Evolutionary conservation across 495 filamentous ascomycete species (phyloP), one percentile per base, ranked within the genome.

Genomic region (Apiosordaria backusii): DNA sequence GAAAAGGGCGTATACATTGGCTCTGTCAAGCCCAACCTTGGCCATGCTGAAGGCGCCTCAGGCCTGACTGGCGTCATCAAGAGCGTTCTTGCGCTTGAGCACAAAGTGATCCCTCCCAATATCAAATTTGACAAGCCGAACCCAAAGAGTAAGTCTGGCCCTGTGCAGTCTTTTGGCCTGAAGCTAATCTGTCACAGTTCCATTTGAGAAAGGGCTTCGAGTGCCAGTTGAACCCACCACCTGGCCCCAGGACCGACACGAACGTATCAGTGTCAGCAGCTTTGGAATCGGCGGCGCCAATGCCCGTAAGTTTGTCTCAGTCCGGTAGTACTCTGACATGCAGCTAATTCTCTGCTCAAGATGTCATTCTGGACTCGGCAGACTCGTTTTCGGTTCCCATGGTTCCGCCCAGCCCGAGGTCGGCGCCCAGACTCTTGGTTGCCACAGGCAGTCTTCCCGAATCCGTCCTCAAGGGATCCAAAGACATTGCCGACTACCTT

Each of bases 281-380:
- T 87, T 85, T 57, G 85, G 86, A 0, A 84, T 76, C 64, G 84
- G 85, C 1, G 85, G 86, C 3, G 70, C 80, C 16, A 87, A 87
- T 63, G 81, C 82, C 3, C 85, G 29, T 35, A 35, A 35, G 29
- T 35, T 5, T 35, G 29, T 35, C 6, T 10, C 10, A 5, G 10
- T 35, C 10, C 10, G 29, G 29, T 35, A 10, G 29, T n/a, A n/a
- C 29, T n/a, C 0, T 10, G 29, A 25, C 29, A 63, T 2, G 22
- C 63, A 19, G 16, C 26, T 27, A 27, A 57, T 52, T 54, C 50
- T 35, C 5, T 35, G 6, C 29, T 5, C 29, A 35, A 35, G 29
- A 35, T 35, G 3, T 35, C 29, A 35, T 35, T 10, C 29, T 35
- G 29, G 29, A 35, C 29, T 35, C 29, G 29, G 29, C 29, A 35